Evolutionary conservation across 2,329 filamentous ascomycete species (phyloP), one percentile per base, ranked within the genome.

Genomic region (Colletotrichum brevisporum): DNA sequence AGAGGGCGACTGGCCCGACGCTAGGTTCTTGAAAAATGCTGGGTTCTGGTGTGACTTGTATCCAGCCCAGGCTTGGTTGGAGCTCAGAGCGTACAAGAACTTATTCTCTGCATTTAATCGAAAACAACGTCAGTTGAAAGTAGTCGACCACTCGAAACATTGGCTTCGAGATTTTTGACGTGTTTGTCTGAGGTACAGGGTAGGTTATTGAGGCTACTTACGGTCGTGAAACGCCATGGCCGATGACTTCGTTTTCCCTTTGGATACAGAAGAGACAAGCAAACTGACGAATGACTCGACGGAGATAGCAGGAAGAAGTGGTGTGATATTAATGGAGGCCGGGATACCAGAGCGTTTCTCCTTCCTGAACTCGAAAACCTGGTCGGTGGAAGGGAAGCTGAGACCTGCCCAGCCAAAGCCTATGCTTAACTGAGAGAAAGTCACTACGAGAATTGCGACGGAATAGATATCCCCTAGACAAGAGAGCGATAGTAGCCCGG

Each of bases 41-140:
- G 93, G 92, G 72, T 94, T 89, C 74, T 90, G 85, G 71, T 89
- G 84, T 57, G 85, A 80, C 72, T 90, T 90, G 74, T 90, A 88
- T 67, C 86, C 83, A 45, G 91, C 90, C 91, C 92, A 95, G 73
- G 89, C 85, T 72, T 89, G 87, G 83, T 94, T 94, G 74, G 87
- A 89, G 80, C 86, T 86, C 74, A 94, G 80, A 70, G 90, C 89
- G 75, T 88, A 86, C 73, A 86, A 82, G 75, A 91, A 90, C 69
- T 84, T 82, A 80, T 91, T 89, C 83, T 84, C 82, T 83, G 76
- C 48, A 72, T 43, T 18, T 5, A 41, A 41, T 24, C 36, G 13
- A 3, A 15, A 10, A 2, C 15, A 43, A 21, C 12, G 48, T 71
- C 18, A 71, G 69, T 47, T 24, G 13, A n/a, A 15, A 31, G 9